Evolutionary conservation across 1,284 basidiomycete genomes (phyloP), one percentile per base, ranked within the genome.

Genomic region (Heliocybe sulcata): DNA sequence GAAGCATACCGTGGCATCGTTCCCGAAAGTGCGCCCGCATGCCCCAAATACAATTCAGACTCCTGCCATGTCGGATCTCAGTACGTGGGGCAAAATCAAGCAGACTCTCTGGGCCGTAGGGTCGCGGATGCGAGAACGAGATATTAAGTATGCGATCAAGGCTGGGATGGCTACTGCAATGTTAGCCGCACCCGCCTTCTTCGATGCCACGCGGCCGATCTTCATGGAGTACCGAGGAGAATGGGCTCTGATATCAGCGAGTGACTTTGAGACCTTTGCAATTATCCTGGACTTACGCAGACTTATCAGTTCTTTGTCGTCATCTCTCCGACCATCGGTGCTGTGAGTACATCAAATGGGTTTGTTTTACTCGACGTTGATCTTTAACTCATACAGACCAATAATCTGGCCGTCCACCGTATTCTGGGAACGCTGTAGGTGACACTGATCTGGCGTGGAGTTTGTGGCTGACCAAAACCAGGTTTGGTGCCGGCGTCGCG

Each of bases 191-290:
- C 93, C 93, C 1, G 92, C 93, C 0, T 97, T 94, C 67, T 87
- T 92, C 55, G 86, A 92, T 56, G 62, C 69, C 11, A 94, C 90
- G 1, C 74, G 93, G 25, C 85, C 85, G 1, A 72, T 83, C 3
- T 98, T 97, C 65, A 74, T 91, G 31, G 80, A 82, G 53, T 94
- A 87, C 64, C 80, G 86, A 63, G 94, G 94, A 38, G 93, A 98
- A 68, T 98, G 95, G 95, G 94, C 94, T 1, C 71, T 98, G 62
- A 92, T 98, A 53, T 94, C 92, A 45, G 90, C 90, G 61, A 59
- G 82, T 76, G 23, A 47, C 27, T 9, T 19, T 51, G 16, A 19
- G 35, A 19, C 53, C 33, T 48, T 33, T 33, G 31, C 35, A 19
- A 9, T 14, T 25, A 9, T 19, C 10, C 9, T 53, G 35, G 20